Base-by-base conservation (phyloP, 495 filamentous ascomycete species). In the Tuber borchii region DNA sequence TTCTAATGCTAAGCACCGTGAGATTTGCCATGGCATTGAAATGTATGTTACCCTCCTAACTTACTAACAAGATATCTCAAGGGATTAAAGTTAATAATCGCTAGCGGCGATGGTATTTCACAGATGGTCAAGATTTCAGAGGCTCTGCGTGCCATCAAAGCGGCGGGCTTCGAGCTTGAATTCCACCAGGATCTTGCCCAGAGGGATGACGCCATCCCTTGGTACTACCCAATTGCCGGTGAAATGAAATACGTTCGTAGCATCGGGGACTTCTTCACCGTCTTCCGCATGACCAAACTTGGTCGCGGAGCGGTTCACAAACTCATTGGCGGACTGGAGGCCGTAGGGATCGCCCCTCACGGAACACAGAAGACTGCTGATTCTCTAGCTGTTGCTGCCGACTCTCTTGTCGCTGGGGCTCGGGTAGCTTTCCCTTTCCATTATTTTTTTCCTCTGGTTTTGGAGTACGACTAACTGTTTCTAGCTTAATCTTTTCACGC, bases 331-430 rank as follows among this genome's bases (percentile, higher is more conserved):
- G 85, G 87, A 69, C 84, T 97, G 75, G 95, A 99, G 87, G 88
- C 82, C 77, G 77, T 95, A 73, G 87, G 90, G 45, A 73, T 98
- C 51, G 91, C 93, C 45, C 96, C 95, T 34, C 82, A 84, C 71
- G 95, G 95, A 71, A 96, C 95, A 73, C 93, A 94, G 87, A 97
- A 97, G 90, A 97, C 96, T 51, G 95, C 95, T 22, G 92, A 97
- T 85, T 92, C 91, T 79, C 85, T 99, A 77, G 94, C 91, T 16
- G 75, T 90, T 75, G 95, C 92, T 31, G 95, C 89, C 39, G 96
- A 98, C 84, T 92, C 90, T 77, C 87, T 99, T 73, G 95, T 97
- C 10, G 93, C 91, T 69, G 95, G 95, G 85, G 95, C 90, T 51
- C 90, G 92, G 88, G 80, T 78, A 70, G 14, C 56, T 65, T 34